Conservation (phyloP, 2,329 filamentous ascomycete species). For the Aciculosporium take region DNA sequence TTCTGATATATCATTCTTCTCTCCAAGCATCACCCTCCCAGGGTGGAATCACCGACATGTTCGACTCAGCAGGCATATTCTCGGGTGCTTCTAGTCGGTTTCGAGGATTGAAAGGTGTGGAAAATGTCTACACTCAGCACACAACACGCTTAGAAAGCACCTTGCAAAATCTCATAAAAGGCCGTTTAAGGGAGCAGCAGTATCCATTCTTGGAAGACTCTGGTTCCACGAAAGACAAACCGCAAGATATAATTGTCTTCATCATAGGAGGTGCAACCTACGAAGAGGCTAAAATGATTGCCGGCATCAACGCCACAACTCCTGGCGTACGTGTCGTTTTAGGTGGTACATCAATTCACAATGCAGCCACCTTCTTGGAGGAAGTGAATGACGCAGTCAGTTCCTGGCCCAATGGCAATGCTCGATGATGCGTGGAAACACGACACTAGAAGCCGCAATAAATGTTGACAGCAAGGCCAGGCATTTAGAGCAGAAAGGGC, state of each 20-base stretch:
- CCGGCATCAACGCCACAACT: constrained; percentile 82
- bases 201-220: constrained; percentile 91
- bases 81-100: constrained; percentile 75
- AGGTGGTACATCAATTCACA: constrained; percentile 78
- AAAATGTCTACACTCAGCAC: constrained; percentile 98
- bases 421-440: constrained; percentile 10
- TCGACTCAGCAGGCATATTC: constrained; percentile 84
- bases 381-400: constrained; percentile 82
- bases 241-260: constrained; percentile 91
- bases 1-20: constrained; percentile 75
- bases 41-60: constrained; percentile 76
- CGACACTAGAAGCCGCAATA: not conserved
- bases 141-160: constrained; percentile 77
- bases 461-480: too few species aligned
- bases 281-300: constrained; percentile 91
- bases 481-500: too few species aligned
- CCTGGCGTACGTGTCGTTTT: constrained; percentile 82
- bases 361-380: constrained; percentile 74
- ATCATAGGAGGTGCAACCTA: constrained; percentile 90
- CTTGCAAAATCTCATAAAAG: constrained; percentile 86
- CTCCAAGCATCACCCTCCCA: constrained; percentile 64
- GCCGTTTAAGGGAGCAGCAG: constrained; percentile 67
- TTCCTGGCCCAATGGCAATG: constrained; percentile 60
- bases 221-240: constrained; percentile 79
- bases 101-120: constrained; percentile 90